A percentile compares a stretch with the other conserved stretches of the same genome.
phyloP scores from a whole-genome alignment of 192 early-diverging fungal genomes.

The Diversispora eburnea region DNA sequence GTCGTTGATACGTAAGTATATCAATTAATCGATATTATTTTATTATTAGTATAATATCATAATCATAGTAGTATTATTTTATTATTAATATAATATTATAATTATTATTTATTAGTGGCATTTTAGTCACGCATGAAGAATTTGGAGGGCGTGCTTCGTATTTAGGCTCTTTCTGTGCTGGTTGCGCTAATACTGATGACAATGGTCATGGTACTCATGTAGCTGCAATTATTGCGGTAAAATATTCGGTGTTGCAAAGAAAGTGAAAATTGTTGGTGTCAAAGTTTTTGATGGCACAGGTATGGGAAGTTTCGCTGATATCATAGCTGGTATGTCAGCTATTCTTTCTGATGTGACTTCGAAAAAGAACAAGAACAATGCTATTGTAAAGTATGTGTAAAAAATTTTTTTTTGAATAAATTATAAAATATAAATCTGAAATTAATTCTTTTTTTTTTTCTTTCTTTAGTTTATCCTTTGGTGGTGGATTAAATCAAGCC shows the following conservation, averaged over 20 bases:
- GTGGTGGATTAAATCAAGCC: conserved; percentile 27
- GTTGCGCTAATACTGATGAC: conserved; percentile 37
- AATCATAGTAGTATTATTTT: neutral
- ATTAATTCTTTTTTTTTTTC: conserved; percentile 9
- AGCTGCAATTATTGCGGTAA: conserved; percentile 60
- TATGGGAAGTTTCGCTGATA: conserved; percentile 39
- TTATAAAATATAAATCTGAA: conserved; percentile 12
- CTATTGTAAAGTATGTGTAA: conserved; percentile 31
- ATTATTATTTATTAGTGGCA: conserved; percentile 36
- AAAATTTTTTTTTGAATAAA: conserved; percentile 27
- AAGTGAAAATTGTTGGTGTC: conserved; percentile 49
- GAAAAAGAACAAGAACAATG: neutral
- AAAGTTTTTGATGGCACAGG: conserved; percentile 54
- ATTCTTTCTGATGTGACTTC: neutral
- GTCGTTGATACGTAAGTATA: conserved; percentile 61
- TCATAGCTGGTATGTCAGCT: conserved; percentile 68
- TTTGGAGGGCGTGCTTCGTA: conserved; percentile 72
- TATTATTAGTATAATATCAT: too few relatives aligned
- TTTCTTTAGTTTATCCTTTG: conserved; percentile 39
- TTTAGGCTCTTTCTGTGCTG: conserved; percentile 48
- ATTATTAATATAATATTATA: neutral
- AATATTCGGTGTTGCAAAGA: conserved; percentile 40
- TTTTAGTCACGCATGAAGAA: conserved; percentile 59
- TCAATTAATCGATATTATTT: neutral
- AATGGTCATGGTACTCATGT: conserved; percentile 81